Base-by-base conservation (phyloP, 495 filamentous ascomycete species). In the Penicillium nucicola region DNA sequence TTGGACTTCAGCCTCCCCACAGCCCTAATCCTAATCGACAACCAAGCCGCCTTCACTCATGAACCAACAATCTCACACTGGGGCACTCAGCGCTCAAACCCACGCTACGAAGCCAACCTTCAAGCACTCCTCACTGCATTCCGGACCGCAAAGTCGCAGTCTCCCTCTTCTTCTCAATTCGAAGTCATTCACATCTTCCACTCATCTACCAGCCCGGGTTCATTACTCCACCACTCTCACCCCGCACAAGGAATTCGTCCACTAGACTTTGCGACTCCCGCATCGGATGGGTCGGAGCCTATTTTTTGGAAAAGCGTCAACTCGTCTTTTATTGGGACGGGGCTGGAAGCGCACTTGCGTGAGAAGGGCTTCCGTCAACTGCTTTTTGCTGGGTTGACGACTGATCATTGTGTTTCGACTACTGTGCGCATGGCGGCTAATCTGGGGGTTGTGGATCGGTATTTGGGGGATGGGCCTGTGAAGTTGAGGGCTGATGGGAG, bases 1-100 rank as follows among this genome's bases (percentile, higher is more conserved):
- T 45, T 68, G 13, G 39, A 61, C 41, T 55, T 70, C 36, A 50
- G 40, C 34, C 49, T 37, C 5, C 67, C 70, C 10, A 81, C 79
- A 0, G 79, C 78, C 11, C 67, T 83, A 18, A 62, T 84, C 50
- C 66, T 84, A 38, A 81, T 84, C 45, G 79, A 84, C 66, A 77
- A 81, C 56, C 80, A 84, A 64, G 56, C 67, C 14, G 79, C 63
- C 57, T 78, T 83, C 54, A 59, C 53, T 30, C 58, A 78, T 41
- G 72, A 77, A 36, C 22, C 39, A 20, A 65, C 55, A 13, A 28
- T 50, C 6, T 67, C 60, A 15, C 52, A 66, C 40, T 71, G 74
- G 66, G 77, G 78, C 28, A 46, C 61, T 12, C 48, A 48, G 5
- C 73, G 75, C 36, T 76, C 70, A 55, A 78, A 77, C 46, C 72